Evolutionary conservation across 1,139 yeast species (phyloP), one percentile per base, ranked within the genome.

Genomic region (Lodderomyces theae): DNA sequence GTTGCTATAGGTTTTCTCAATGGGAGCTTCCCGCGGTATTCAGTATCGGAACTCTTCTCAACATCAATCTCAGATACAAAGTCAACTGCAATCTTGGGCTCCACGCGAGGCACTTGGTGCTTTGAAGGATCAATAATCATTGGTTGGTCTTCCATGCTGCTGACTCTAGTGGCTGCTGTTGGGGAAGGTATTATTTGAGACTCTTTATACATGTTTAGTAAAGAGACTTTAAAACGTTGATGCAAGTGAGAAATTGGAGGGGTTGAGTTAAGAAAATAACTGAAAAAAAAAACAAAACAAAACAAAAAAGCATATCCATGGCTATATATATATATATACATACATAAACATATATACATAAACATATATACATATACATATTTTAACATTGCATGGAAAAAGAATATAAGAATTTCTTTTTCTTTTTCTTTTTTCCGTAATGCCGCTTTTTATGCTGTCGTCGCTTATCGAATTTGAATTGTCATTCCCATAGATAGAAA

Each of bases 1-100:
- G 39, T 42, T 2, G 54, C 49, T 7, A 45, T 45, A 0, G 68
- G 66, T 44, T 64, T 64, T 12, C 41, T 32, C 19, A 65, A 51
- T 1, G 64, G 62, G 24, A 42, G 37, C 16, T 49, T 48, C 5
- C 64, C 61, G 12, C 39, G 37, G 47, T 49, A 66, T 11, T 46
- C 43, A 30, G 41, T 40, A 2, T 52, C 51, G 3, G 49, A 57
- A 5, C 49, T 43, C 38, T 58, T 40, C n/a, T 44, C 45, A 4
- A 64, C 58, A 23, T 60, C 64, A 28, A 58, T 50, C n/a, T 41
- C 41, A 4, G 42, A 37, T 17, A 46, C 44, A 24, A 48, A 37
- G 36, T 50, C 43, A 9, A 47, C 42, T 5, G 11, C 34, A 18
- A 19, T 11, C 9, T 37, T 33, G n/a, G 25, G 31, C n/a, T 15